phyloP scores from a whole-genome alignment of 2,329 filamentous ascomycete genomes.

The Hypoxylon sp. region DNA sequence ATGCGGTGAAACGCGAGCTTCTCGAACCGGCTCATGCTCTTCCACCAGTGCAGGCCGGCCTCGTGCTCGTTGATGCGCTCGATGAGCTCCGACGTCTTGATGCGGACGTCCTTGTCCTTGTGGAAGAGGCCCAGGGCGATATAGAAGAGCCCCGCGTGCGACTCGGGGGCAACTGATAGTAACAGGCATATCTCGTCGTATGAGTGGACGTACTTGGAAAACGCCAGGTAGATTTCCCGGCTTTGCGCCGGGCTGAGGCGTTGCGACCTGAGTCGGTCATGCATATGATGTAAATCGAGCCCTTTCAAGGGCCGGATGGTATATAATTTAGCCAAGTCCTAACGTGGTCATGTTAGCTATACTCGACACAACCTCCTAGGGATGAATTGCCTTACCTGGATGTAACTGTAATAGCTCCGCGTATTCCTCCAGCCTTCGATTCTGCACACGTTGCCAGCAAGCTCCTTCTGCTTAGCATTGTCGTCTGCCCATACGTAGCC shows the following conservation, averaged over 20 bases:
- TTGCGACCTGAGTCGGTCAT: slow-evolving; percentile 87
- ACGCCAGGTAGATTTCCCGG: slow-evolving; percentile 85
- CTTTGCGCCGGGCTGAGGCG: slow-evolving; percentile 81
- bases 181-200: slow-evolving; percentile 90
- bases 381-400: slow-evolving; percentile 71
- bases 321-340: slow-evolving; percentile 75
- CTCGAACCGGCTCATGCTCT: slow-evolving; percentile 84
- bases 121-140: slow-evolving; percentile 92
- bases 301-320: slow-evolving; percentile 76
- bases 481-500: slow-evolving; percentile 97
- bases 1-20: slow-evolving; percentile 87
- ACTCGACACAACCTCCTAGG: slow-evolving; percentile 46
- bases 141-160: slow-evolving; percentile 90
- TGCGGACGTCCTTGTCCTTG: slow-evolving; percentile 81
- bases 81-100: slow-evolving; percentile 81
- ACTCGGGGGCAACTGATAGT: slow-evolving; percentile 84
- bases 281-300: slow-evolving; percentile 91
- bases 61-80: slow-evolving; percentile 87
- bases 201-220: slow-evolving; percentile 78
- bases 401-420: slow-evolving; percentile 93
- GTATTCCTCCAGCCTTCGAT: slow-evolving; percentile 98
- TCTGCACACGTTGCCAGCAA: slow-evolving; percentile 89
- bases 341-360: slow-evolving; percentile 50
- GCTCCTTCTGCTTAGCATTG: slow-evolving; percentile 80
- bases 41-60: slow-evolving; percentile 94